Conservation (phyloP, 2,329 filamentous ascomycete species). For the Ophiostoma perfectum region DNA sequence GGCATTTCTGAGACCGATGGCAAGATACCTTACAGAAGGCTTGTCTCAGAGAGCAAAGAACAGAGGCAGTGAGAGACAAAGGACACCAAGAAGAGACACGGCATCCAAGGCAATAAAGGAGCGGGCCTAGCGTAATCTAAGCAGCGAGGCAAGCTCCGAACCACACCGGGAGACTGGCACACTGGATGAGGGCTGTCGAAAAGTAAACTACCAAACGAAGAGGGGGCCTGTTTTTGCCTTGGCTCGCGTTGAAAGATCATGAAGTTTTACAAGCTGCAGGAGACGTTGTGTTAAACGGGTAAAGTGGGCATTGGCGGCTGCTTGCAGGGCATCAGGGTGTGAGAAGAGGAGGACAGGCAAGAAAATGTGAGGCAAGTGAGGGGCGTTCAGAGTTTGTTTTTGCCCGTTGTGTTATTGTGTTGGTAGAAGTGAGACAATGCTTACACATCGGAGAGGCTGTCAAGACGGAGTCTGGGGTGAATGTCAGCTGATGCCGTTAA, state of each 20-base stretch:
- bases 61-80: too few species aligned
- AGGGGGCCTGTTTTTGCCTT: not conserved
- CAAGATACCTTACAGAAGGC: not conserved
- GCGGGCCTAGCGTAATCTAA: not conserved
- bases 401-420: not conserved
- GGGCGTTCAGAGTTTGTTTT: not conserved
- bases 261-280: not conserved
- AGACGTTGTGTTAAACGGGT: conserved; percentile 6
- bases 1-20: not conserved
- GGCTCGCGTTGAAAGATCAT: conserved; percentile 6
- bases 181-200: not conserved
- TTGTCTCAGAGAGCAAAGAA: not conserved
- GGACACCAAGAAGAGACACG: too few species aligned
- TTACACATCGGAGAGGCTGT: not conserved
- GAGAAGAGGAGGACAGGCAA: not conserved
- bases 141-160: conserved; percentile 2
- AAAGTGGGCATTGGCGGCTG: not conserved
- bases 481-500: not conserved
- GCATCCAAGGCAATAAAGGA: not conserved
- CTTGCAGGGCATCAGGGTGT: not conserved
- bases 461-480: not conserved
- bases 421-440: not conserved
- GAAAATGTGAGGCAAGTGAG: not conserved
- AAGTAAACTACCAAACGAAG: not conserved
- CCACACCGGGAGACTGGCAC: not conserved